Conservation (phyloP, 176 grass and related monocot genomes). For the Cenchrus fungigraminus region DNA sequence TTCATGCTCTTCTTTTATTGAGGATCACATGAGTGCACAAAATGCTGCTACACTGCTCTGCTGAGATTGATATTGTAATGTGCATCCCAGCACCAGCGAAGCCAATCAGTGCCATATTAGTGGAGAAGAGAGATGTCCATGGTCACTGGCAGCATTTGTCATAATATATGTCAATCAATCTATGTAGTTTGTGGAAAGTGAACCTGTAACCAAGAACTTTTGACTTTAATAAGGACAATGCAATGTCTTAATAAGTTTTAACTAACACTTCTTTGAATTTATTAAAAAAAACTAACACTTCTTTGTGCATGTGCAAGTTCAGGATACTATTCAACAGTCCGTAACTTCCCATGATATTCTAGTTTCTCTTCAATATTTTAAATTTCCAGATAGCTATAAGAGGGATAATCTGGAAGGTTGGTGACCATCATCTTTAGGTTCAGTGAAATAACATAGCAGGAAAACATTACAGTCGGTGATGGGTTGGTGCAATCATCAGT, state of each 20-base stretch:
- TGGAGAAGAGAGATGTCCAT: not conserved
- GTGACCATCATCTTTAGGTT: not conserved
- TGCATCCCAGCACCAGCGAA: not conserved
- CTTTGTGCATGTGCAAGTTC: not conserved
- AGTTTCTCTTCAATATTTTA: not conserved
- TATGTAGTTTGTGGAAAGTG: not conserved
- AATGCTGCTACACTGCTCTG: not conserved
- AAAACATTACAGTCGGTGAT: not conserved
- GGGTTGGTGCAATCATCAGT: not conserved
- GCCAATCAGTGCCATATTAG: not conserved
- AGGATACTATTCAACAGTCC: not conserved
- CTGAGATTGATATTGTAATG: not conserved
- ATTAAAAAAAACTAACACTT: not conserved
- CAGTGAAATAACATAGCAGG: not conserved
- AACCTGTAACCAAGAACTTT: not conserved
- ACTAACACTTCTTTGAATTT: not conserved
- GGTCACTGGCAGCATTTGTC: not conserved
- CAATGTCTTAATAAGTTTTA: not conserved
- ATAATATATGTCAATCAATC: not conserved
- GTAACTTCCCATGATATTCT: not conserved
- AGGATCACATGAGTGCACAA: not conserved
- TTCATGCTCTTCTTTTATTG: not conserved
- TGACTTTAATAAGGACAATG: not conserved
- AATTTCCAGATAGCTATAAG: not conserved
- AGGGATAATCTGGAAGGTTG: not conserved